Conservation (phyloP, 257 asterid genomes). For the Solanum dulcamara region DNA sequence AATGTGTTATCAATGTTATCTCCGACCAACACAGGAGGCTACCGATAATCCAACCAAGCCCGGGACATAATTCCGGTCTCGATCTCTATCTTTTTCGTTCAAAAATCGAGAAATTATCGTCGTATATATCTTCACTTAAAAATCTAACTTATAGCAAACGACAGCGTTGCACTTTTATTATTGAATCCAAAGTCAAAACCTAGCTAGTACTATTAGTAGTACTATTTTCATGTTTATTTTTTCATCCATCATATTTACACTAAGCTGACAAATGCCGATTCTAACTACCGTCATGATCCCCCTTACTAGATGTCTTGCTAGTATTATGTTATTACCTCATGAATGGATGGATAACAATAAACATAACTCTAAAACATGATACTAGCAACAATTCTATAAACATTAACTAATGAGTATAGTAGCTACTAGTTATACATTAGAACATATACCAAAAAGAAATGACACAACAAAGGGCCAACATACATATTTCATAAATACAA, state of each 20-base stretch:
- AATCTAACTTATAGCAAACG: not conserved
- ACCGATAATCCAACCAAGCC: not conserved
- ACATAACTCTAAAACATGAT: not conserved
- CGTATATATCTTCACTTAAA: not conserved
- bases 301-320: not conserved
- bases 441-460: not conserved
- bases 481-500: not conserved
- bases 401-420: not conserved
- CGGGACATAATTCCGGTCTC: not conserved
- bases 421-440: not conserved
- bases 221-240: not conserved
- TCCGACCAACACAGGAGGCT: not conserved
- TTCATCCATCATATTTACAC: not conserved
- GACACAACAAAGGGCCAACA: not conserved
- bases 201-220: not conserved
- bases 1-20: not conserved
- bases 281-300: not conserved
- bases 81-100: too few species aligned
- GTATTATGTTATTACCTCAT: not conserved
- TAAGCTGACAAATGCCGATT: not conserved
- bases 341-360: not conserved
- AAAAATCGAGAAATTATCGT: not conserved
- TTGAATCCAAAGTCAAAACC: not conserved
- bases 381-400: not conserved
- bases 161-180: not conserved